Percentiles rank a stretch among this genome's conserved stretches.
Conservation (phyloP, 2,329 filamentous ascomycete species). For the Apiospora marii region DNA sequence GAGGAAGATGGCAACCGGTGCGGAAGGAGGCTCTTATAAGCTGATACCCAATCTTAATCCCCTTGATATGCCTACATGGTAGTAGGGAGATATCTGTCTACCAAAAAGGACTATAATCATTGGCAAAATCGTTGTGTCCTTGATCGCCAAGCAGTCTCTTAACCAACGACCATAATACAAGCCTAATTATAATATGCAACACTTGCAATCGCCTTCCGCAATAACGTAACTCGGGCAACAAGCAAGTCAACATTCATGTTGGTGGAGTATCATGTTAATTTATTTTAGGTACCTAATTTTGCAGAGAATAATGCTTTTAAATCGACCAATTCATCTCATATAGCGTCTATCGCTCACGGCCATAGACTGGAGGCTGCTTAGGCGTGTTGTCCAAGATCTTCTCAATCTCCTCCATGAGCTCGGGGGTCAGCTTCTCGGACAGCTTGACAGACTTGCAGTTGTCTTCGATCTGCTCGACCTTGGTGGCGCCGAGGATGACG, state of each 20-base stretch:
- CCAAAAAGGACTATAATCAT: background rate
- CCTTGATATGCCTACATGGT: background rate
- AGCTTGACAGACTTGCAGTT: constrained; percentile 57
- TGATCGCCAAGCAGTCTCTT: background rate
- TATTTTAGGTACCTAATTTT: background rate
- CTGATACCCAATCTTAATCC: background rate
- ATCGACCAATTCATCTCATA: background rate
- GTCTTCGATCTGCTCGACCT: constrained; percentile 59
- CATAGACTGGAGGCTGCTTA: constrained; percentile 21
- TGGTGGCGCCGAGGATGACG: constrained; percentile 61
- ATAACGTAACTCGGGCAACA: background rate
- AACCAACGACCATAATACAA: background rate
- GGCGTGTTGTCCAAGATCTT: constrained; percentile 48
- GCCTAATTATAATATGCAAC: background rate
- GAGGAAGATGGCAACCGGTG: background rate
- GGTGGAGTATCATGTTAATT: background rate
- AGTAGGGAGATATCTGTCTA: background rate
- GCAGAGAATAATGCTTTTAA: background rate
- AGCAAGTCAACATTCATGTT: background rate
- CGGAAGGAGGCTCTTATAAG: background rate
- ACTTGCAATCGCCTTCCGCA: background rate
- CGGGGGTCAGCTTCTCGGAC: constrained; percentile 56
- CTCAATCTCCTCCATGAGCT: constrained; percentile 60
- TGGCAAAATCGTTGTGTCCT: background rate
- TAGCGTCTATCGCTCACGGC: constrained; percentile 18